phyloP scores from a whole-genome alignment of 1,139 yeast species.

The Saccharomyces pastorianus region DNA sequence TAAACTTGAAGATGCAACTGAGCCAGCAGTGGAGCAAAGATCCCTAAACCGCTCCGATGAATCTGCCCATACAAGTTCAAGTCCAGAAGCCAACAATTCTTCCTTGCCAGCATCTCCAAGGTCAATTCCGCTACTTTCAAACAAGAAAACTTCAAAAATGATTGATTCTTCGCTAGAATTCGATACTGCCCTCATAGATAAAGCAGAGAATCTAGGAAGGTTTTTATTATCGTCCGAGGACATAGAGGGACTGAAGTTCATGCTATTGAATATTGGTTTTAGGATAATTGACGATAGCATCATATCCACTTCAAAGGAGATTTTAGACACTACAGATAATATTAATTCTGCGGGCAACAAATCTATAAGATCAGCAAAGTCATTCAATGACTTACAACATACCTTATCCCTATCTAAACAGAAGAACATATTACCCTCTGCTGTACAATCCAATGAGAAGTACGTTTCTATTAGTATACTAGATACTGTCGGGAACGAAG shows the following conservation, averaged over 20 bases:
- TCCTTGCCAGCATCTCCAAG: not conserved
- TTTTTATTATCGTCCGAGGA: constrained; percentile 41
- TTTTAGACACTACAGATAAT: constrained; percentile 11
- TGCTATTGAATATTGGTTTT: constrained; percentile 28
- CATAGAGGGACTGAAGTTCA: constrained; percentile 37
- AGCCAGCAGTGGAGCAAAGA: not conserved
- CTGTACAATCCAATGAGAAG: constrained; percentile 1
- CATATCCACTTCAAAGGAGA: constrained; percentile 20
- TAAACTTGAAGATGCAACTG: not conserved
- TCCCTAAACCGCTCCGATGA: not conserved
- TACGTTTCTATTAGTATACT: not conserved
- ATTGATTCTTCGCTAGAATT: constrained; percentile 22
- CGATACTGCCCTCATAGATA: constrained; percentile 34
- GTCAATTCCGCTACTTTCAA: constrained; percentile 9
- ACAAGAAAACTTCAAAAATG: constrained; percentile 10
- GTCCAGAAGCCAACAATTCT: not conserved
- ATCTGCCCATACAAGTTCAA: not conserved
- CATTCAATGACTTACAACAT: constrained; percentile 12
- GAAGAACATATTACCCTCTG: not conserved
- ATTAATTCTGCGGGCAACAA: not conserved
- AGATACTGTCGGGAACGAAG: not conserved
- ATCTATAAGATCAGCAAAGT: constrained; percentile 6
- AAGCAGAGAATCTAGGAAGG: constrained; percentile 30
- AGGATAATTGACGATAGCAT: constrained; percentile 25
- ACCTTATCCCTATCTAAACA: constrained; percentile 5